Evolutionary conservation across 345 rosid species (phyloP).

Genomic region (Boechera stricta): DNA sequence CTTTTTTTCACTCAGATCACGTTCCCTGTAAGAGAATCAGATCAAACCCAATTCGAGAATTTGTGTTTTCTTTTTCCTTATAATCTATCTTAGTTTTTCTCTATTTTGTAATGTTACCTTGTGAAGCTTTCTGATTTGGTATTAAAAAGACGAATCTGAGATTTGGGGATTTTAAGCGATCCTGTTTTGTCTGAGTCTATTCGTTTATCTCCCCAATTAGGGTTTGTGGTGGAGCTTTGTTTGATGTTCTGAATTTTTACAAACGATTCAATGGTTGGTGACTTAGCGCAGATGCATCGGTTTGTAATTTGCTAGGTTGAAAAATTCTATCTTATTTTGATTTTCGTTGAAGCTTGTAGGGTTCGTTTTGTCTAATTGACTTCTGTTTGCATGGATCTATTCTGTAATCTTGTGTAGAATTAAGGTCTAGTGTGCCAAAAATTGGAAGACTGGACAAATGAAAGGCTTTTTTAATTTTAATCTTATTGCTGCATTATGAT

Average conservation of each 20-base stretch:
- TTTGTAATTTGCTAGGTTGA: conserved; percentile 43
- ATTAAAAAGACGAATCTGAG: conserved; percentile 23
- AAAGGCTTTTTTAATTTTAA: neutral
- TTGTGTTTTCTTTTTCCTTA: conserved; percentile 2
- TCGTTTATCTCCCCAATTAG: neutral
- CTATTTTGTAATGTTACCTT: conserved; percentile 19
- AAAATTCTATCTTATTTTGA: conserved; percentile 9
- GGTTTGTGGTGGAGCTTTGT: conserved; percentile 42
- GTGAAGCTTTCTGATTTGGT: conserved; percentile 34
- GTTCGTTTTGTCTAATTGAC: neutral
- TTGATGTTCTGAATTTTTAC: conserved; percentile 19
- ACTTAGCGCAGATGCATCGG: conserved; percentile 38
- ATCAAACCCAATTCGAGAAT: conserved; percentile 34
- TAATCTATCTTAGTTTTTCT: conserved; percentile 14
- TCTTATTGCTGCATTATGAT: conserved; percentile 23
- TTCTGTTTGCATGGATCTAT: conserved; percentile 9
- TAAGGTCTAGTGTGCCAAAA: conserved; percentile 18
- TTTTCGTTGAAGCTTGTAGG: conserved; percentile 18
- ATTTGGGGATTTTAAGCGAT: conserved; percentile 32
- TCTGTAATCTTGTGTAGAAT: conserved; percentile 21
- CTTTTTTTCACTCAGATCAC: conserved; percentile 32
- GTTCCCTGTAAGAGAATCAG: conserved; percentile 44
- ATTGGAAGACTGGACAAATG: neutral
- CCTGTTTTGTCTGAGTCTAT: conserved; percentile 1
- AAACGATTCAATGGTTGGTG: conserved; percentile 45